Evolutionary conservation across 306 rosid genomes (phyloP), one percentile per base, ranked within the genome.

Genomic region (Glycine tomentella): DNA sequence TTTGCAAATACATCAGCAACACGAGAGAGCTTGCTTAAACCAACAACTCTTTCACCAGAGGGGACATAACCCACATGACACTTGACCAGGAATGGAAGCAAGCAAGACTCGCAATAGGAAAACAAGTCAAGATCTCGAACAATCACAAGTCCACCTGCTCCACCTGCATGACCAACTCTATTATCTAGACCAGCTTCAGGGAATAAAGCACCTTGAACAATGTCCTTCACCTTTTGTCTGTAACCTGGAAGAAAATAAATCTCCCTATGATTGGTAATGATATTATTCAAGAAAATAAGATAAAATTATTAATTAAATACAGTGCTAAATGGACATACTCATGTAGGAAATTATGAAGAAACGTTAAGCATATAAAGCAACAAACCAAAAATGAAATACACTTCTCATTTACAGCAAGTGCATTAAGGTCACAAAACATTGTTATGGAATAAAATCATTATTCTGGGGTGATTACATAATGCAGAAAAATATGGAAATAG

Each of bases 21-120:
- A 40, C 99, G 92, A 64, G 97, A 90, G 69, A 93, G 94, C 80
- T 96, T 96, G 89, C 99, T 96, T 85, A 96, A 82, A 69, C 99
- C 97, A 0, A 96, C 91, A 68, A 96, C 98, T 77, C 91, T 87
- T 77, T 89, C 92, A 48, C 93, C 89, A 16, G 92, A 89, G 61
- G 99, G 96, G 69, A 96, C 93, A 81, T 96, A 96, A 44, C 97
- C 98, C 53, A 93, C 94, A 77, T 96, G 99, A 79, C 98, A 93
- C 76, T 88, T 93, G 61, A 92, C 92, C 87, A 90, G 97, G 83
- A 96, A 93, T 5, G 98, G 99, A 77, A 96, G 97, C 90, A 96
- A 80, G 87, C 99, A 96, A 4, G 98, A 93, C 82, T 96, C 99
- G 4, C 99, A 96, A 72, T 92, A 92, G 16, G 97, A 93, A 81